Base-by-base conservation (phyloP, 192 early-diverging fungal genomes). In the Phlyctochytrium planicorne region DNA sequence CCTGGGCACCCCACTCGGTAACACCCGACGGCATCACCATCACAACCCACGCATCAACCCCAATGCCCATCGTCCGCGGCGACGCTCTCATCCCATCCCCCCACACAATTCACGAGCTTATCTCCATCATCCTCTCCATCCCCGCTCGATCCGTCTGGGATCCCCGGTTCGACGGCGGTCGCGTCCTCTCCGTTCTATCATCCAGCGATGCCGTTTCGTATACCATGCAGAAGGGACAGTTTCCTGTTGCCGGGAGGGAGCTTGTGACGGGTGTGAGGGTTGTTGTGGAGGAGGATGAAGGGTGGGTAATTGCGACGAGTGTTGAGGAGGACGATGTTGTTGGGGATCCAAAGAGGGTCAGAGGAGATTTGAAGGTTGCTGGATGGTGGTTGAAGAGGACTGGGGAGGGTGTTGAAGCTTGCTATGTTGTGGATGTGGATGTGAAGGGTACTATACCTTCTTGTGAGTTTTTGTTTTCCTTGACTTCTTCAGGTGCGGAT, bases 341-440 rank as follows among this genome's bases (percentile, higher is more conserved):
- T 23, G 65, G 24, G n/a, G 68, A 76, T 53, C n/a, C 63, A 27
- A 71, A 71, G 36, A 55, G 63, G 3, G 72, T 74, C n/a, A 56
- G 78, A 2, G 78, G 74, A n/a, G 37, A 68, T 27, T 37, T 79
- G 17, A 34, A 60, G 25, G 25, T 76, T 4, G 71, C 73, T 27
- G 70, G 71, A 24, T 79, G 78, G 78, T 64, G 63, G 34, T 37
- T 79, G 3, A 70, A 60, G 34, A 56, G 62, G 29, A 55, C 52
- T 0, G 29, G 24, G 0, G 59, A 70, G 10, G 78, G 78, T 23
- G 56, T 79, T 6, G 34, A 25, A 14, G 53, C 56, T 12, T 60
- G 67, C 34, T 79, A 79, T 60, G 60, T 79, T 30, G 71, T 75
- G 1, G 71, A 79, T 25, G 68, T 79, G 24, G 78, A 79, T 57